These are phyloP conservation scores for Quercus agrifolia DNA, from an alignment of 306 rosid genomes.

Conservation along the genomic window DNA sequence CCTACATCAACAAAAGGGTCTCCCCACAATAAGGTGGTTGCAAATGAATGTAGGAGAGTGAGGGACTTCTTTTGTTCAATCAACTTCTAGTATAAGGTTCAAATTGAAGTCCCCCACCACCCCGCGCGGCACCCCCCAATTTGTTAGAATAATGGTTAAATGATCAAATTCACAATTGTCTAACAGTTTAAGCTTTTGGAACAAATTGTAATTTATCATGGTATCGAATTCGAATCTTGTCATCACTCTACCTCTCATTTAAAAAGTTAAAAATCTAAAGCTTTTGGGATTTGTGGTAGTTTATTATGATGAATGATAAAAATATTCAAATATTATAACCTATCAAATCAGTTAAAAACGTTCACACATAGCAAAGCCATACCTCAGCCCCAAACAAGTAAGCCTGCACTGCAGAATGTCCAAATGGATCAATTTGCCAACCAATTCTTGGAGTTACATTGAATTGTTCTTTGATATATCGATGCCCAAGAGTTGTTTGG, in stretches of 20 bases:
- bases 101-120: neutral
- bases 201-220: no score
- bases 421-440: constrained; percentile 94
- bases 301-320: no score
- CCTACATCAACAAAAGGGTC: constrained; percentile 25
- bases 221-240: no score
- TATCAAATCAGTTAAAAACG: neutral
- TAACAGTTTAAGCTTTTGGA: no score
- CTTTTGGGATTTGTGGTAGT: no score
- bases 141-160: no score
- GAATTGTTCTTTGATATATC: constrained; percentile 61
- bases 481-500: constrained; percentile 89
- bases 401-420: constrained; percentile 90
- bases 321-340: no score
- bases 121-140: no score
- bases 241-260: no score
- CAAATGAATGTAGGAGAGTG: neutral
- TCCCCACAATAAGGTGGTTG: neutral
- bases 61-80: neutral
- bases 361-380: neutral
- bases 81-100: neutral
- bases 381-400: constrained; percentile 84
- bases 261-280: no score
- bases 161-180: no score
- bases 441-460: constrained; percentile 72